Conservation (phyloP, 305 asterid genomes). For the Fraxinus dipetala region DNA sequence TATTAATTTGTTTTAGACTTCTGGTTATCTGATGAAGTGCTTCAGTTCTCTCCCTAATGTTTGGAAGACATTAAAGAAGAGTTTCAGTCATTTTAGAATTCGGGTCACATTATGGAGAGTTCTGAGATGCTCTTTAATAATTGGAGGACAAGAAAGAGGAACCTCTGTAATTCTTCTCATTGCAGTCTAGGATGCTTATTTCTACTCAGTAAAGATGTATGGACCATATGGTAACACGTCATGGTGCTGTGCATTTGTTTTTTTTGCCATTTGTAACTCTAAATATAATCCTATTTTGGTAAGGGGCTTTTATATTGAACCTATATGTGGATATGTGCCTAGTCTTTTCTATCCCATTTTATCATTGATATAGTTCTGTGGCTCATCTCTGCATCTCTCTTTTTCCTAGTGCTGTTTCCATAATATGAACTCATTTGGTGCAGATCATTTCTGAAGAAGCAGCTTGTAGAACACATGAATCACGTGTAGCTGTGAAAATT, state of each 20-base stretch:
- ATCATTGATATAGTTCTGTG: constrained; percentile 1
- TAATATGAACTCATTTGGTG: constrained; percentile 25
- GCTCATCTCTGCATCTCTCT: constrained; percentile 2
- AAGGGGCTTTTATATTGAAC: neutral
- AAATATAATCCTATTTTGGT: neutral
- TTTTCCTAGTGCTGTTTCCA: constrained; percentile 13
- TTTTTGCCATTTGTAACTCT: neutral
- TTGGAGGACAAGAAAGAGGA: neutral
- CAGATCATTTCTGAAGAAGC: constrained; percentile 57
- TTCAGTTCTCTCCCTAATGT: constrained; percentile 11
- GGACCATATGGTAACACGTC: neutral
- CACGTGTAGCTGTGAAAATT: constrained; percentile 28
- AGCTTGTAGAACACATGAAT: constrained; percentile 33
- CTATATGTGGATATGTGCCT: neutral
- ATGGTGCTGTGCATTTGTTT: neutral
- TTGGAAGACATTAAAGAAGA: neutral
- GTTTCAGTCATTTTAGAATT: neutral
- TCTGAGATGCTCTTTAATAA: neutral
- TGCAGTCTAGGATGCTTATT: neutral
- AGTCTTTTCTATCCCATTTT: neutral
- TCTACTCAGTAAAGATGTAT: neutral
- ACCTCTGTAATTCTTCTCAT: neutral
- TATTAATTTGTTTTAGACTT: constrained; percentile 7
- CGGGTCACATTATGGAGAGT: neutral
- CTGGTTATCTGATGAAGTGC: constrained; percentile 6